A percentile compares a stretch with the other conserved stretches of the same genome.
phyloP scores from a whole-genome alignment of 2,329 filamentous ascomycete species.

The Chaetomium strumarium region DNA sequence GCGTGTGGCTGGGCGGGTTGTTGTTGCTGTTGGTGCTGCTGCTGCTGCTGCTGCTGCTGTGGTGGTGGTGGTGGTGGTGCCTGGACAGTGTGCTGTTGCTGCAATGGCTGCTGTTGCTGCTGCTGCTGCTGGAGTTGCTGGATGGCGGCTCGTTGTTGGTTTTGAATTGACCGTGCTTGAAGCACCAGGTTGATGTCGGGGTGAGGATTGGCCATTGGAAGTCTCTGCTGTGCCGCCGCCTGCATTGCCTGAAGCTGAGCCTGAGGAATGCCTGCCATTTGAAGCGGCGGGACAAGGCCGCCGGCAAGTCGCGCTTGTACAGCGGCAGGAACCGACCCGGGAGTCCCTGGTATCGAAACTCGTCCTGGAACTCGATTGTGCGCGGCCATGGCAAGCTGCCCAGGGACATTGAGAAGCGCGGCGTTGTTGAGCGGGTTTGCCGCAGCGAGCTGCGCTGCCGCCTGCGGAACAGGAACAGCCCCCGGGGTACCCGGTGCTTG shows the following conservation, averaged over 20 bases:
- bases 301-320: constrained; percentile 45
- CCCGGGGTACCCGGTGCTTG: constrained; percentile 41
- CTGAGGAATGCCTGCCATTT: constrained; percentile 61
- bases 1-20: constrained; percentile 29
- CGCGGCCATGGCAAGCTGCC: constrained; percentile 40
- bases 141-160: constrained; percentile 49
- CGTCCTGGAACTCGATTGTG: constrained; percentile 41
- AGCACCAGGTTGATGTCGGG: constrained; percentile 52
- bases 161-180: constrained; percentile 61
- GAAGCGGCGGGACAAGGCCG: constrained; percentile 48
- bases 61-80: constrained; percentile 21
- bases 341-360: constrained; percentile 49
- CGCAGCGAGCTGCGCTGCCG: constrained; percentile 28
- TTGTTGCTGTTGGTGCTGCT: constrained; percentile 33
- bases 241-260: constrained; percentile 61
- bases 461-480: constrained; percentile 32
- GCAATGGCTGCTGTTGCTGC: constrained; percentile 24
- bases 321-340: constrained; percentile 45
- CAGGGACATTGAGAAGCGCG: constrained; percentile 39
- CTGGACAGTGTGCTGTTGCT: constrained; percentile 23
- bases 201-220: constrained; percentile 45
- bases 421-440: constrained; percentile 30
- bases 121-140: constrained; percentile 30
- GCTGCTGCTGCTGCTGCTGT: constrained; percentile 26
- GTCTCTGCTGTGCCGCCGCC: constrained; percentile 47